Percentiles rank a stretch among this genome's conserved stretches.
Conservation (phyloP, 2,329 filamentous ascomycete genomes). For the Pyricularia pennisetigena region DNA sequence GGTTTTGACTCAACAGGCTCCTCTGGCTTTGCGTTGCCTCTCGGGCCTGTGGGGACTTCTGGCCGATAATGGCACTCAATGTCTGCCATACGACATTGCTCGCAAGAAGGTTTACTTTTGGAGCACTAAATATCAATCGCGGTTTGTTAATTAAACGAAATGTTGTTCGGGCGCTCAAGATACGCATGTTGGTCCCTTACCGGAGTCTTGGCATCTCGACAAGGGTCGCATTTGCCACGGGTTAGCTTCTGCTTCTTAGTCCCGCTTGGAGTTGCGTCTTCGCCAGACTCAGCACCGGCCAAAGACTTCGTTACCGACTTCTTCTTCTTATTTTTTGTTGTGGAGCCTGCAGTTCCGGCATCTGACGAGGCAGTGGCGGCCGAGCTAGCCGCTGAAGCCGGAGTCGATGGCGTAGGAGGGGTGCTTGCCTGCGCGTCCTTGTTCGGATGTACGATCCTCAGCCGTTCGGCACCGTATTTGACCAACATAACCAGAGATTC, state of each 20-base stretch:
- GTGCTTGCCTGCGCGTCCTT: constrained; percentile 19
- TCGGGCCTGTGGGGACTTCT: constrained; percentile 1
- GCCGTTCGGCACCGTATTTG: constrained; percentile 45
- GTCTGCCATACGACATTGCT: constrained; percentile 13
- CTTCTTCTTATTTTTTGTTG: neutral
- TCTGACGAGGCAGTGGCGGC: neutral
- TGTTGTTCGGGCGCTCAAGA: neutral
- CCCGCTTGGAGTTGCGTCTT: constrained; percentile 9
- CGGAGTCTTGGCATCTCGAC: constrained; percentile 18
- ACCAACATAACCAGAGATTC: constrained; percentile 46
- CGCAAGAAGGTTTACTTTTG: constrained; percentile 23
- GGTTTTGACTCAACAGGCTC: constrained; percentile 6
- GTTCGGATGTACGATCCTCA: constrained; percentile 46
- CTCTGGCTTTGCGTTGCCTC: neutral
- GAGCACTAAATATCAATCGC: constrained; percentile 14
- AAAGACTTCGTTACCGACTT: neutral
- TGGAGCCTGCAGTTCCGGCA: neutral
- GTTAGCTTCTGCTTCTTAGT: constrained; percentile 18
- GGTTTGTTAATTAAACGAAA: no score
- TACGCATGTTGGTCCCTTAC: constrained; percentile 10
- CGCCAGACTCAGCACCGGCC: neutral
- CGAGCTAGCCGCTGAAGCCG: constrained; percentile 5
- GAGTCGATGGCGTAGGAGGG: constrained; percentile 5
- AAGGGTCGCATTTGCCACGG: constrained; percentile 22
- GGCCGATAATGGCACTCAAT: constrained; percentile 10